phyloP scores from a whole-genome alignment of 805 yeast genomes.

The Saturnispora sanitii region DNA sequence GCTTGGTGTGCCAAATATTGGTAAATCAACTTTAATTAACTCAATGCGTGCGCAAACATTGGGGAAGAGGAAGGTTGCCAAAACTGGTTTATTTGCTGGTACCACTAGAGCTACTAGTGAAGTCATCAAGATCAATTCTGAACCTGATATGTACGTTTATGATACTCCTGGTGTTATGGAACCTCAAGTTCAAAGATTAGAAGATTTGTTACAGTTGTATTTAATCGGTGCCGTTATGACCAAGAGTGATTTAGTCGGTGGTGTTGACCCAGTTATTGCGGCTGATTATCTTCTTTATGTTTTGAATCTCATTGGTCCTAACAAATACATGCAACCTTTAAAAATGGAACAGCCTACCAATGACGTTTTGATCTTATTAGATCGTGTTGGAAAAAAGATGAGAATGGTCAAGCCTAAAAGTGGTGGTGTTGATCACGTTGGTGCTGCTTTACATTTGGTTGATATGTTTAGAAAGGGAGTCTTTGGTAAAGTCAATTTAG shows the following conservation, averaged over 20 bases:
- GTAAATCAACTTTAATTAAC: conserved; percentile 83
- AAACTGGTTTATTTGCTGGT: conserved; percentile 84
- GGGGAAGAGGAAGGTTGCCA: conserved; percentile 54
- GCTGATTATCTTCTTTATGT: conserved; percentile 77
- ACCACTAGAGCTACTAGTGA: conserved; percentile 76
- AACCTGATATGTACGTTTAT: conserved; percentile 58
- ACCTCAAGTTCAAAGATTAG: conserved; percentile 56
- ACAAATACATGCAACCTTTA: conserved; percentile 3
- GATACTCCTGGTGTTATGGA: conserved; percentile 93
- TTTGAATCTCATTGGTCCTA: conserved; percentile 50
- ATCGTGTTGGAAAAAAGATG: conserved; percentile 35
- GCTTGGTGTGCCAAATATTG: conserved; percentile 97
- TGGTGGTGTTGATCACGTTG: conserved; percentile 38
- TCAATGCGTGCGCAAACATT: conserved; percentile 35
- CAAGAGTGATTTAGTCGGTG: conserved; percentile 26
- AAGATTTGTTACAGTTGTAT: conserved; percentile 66
- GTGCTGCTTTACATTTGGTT: conserved; percentile 56
- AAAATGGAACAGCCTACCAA: conserved; percentile 57
- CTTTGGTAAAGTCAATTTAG: conserved; percentile 26
- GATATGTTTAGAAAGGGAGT: conserved; percentile 53
- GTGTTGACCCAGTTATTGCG: conserved; percentile 69
- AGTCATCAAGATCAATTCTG: conserved; percentile 49
- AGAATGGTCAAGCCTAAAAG: conserved; percentile 20
- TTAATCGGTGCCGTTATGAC: conserved; percentile 68
- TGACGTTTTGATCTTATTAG: conserved; percentile 47